Base-by-base conservation (phyloP, 768 basidiomycete species). In the Wakefieldia striispora region DNA sequence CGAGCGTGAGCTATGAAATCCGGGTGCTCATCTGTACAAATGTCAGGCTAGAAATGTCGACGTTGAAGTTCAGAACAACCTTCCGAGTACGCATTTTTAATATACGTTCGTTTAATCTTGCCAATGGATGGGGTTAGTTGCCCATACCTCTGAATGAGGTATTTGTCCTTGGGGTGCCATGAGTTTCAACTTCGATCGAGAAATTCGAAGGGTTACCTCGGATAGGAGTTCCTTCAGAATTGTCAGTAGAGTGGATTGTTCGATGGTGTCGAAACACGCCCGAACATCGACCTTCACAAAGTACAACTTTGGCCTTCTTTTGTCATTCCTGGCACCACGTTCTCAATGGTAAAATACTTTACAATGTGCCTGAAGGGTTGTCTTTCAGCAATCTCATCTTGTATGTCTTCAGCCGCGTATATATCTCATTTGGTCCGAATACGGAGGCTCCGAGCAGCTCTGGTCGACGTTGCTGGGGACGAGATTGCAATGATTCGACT, bases 241-340 rank as follows among this genome's bases (percentile, higher is more conserved):
- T 34, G 80, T 75, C 27, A 98, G 68, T 38, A 99, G 70, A 59
- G 86, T 94, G 8, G 80, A 75, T 66, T 98, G 97, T 29, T 92
- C 84, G 50, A 98, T 98, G 0, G 89, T 92, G 69, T 99, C 97
- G 73, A 97, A 99, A 58, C 94, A 97, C 7, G 95, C 86, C 53
- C 88, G 88, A 16, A 98, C 93, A 63, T 99, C 97, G 21, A 97
- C 82, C 67, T 99, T 99, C 43, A 94, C 95, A 59, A 99, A 95
- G 68, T 94, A 98, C 6, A 98, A 68, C 54, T 83, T 83, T 0
- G 95, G 92, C 33, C 95, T 95, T 44, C 7, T 49, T 42, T 10
- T 39, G 10, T 29, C 62, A 21, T 57, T 23, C 14, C 6, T 8
- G 11, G 24, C 16, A 11, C 35, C 26, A 1, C 23, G 7, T 23